Evolutionary conservation across 1,284 basidiomycete genomes (phyloP).

Genomic region (Mycena sp.): DNA sequence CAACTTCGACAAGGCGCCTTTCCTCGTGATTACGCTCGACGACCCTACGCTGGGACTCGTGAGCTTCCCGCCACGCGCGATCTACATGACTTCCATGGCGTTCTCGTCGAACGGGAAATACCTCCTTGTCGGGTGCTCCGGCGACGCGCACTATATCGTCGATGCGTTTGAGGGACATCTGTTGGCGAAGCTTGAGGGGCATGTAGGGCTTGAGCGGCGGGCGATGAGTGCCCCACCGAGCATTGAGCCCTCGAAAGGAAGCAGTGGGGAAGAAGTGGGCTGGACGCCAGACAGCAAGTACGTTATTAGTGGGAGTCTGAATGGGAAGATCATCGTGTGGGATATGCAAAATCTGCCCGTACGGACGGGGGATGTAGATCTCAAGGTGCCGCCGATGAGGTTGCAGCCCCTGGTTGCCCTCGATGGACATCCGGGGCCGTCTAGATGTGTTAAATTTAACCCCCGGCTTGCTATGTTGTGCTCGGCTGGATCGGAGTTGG

Average conservation of each 20-base stretch:
- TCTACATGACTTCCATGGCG: constrained; percentile 89
- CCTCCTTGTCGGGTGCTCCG: constrained; percentile 92
- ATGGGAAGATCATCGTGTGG: constrained; percentile 86
- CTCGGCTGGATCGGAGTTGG: constrained; percentile 86
- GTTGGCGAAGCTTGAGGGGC: constrained; percentile 86
- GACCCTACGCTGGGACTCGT: constrained; percentile 80
- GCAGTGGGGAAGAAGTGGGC: constrained; percentile 89
- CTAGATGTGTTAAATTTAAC: constrained; percentile 88
- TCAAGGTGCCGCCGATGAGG: constrained; percentile 58
- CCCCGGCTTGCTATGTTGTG: constrained; percentile 90
- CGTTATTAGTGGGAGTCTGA: constrained; percentile 83
- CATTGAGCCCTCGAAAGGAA: constrained; percentile 78
- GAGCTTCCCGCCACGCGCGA: constrained; percentile 86
- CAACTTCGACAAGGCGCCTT: constrained; percentile 93
- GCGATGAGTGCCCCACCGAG: constrained; percentile 60
- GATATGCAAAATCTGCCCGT: constrained; percentile 71
- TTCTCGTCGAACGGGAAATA: constrained; percentile 94
- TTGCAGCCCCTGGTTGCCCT: constrained; percentile 67
- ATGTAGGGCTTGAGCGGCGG: constrained; percentile 80
- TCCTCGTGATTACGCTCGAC: constrained; percentile 83
- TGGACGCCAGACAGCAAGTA: constrained; percentile 95
- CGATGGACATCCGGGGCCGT: constrained; percentile 84
- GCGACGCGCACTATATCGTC: constrained; percentile 91
- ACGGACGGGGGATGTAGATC: constrained; percentile 60
- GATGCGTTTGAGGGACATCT: constrained; percentile 89